phyloP scores from a whole-genome alignment of 202 grass and related monocot species.

The Schoenoplectus tabernaemontani region DNA sequence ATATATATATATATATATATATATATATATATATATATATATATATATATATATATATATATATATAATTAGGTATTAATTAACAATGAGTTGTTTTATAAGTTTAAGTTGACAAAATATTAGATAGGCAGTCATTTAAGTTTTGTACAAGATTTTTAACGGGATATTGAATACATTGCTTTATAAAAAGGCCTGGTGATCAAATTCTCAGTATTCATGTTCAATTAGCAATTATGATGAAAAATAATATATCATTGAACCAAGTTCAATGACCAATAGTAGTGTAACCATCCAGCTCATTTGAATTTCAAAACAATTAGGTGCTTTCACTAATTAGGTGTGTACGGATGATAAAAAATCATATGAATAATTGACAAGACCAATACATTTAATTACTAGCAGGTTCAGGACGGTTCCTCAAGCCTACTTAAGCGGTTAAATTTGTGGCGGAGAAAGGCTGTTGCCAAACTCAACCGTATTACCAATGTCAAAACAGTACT shows the following conservation, averaged over 20 bases:
- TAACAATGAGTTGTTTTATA: no score
- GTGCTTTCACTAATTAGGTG: not conserved
- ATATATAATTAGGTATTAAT: no score
- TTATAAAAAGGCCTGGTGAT: no score
- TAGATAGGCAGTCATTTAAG: no score
- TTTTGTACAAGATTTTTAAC: no score
- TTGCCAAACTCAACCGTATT: conserved; percentile 42
- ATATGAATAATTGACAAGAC: not conserved
- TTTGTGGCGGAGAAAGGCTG: conserved; percentile 47
- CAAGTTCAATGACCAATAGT: not conserved
- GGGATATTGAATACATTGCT: no score
- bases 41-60: no score
- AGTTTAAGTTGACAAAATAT: no score
- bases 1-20: no score
- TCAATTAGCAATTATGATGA: not conserved
- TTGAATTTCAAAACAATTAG: not conserved
- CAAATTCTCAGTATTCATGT: no score
- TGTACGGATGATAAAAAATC: not conserved
- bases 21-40: no score
- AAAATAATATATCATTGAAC: not conserved
- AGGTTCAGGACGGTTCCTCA: conserved; percentile 36
- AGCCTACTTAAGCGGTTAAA: conserved; percentile 55
- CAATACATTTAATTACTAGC: not conserved
- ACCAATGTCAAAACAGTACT: conserved; percentile 40
- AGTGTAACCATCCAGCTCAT: not conserved